phyloP scores from a whole-genome alignment of 2,329 filamentous ascomycete genomes.

The Xylaria sp. region DNA sequence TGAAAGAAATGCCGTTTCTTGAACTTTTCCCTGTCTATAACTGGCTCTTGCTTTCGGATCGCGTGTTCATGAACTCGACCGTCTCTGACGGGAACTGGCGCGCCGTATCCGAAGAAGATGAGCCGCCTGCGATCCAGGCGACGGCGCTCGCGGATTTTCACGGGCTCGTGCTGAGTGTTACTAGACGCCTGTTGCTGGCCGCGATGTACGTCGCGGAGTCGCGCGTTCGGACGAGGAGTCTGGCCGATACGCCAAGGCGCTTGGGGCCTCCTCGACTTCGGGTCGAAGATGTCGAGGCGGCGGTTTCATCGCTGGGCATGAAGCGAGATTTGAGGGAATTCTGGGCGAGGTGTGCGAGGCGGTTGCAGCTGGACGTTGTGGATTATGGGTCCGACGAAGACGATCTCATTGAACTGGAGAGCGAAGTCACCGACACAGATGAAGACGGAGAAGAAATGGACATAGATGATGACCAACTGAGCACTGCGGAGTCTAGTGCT shows the following conservation, averaged over 20 bases:
- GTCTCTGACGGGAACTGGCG: slow-evolving; percentile 75
- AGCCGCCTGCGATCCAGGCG: slow-evolving; percentile 74
- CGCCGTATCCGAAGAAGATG: slow-evolving; percentile 62
- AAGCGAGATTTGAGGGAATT: slow-evolving; percentile 53
- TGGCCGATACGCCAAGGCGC: slow-evolving; percentile 29
- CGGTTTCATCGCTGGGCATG: slow-evolving; percentile 60
- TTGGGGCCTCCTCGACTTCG: slow-evolving; percentile 52
- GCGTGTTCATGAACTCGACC: slow-evolving; percentile 79
- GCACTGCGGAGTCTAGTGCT: neutral
- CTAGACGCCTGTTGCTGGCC: slow-evolving; percentile 75
- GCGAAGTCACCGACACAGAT: slow-evolving; percentile 18
- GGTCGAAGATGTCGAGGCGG: slow-evolving; percentile 61
- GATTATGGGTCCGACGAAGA: slow-evolving; percentile 54
- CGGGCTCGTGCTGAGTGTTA: slow-evolving; percentile 73
- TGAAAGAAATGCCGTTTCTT: slow-evolving; percentile 58
- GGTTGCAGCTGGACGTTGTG: slow-evolving; percentile 62
- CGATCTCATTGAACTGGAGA: slow-evolving; percentile 22
- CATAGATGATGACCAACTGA: neutral
- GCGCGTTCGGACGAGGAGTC: slow-evolving; percentile 66
- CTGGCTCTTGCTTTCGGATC: slow-evolving; percentile 73
- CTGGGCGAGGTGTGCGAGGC: slow-evolving; percentile 62
- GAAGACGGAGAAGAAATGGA: slow-evolving; percentile 11
- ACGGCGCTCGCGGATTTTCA: slow-evolving; percentile 83
- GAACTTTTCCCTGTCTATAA: slow-evolving; percentile 67
- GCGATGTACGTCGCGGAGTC: slow-evolving; percentile 77